Base-by-base conservation (phyloP, 139 green algal genomes). In the Chlamydomonas eustigma region DNA sequence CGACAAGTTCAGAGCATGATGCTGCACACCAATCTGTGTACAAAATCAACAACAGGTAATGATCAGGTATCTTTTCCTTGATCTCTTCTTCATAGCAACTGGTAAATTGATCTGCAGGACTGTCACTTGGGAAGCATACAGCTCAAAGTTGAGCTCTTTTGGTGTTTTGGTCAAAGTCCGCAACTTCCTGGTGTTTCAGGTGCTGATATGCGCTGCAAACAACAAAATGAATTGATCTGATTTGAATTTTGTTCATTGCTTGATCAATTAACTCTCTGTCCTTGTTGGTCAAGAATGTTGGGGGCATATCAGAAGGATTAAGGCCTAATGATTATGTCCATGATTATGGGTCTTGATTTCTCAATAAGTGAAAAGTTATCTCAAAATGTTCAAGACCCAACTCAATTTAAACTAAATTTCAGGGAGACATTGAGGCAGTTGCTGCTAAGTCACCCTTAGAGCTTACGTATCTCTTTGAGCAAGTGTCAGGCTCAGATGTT, bases 101-200 rank as follows among this genome's bases (percentile, higher is more conserved):
- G 12, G 18, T 28, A 58, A 12, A 58, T 58, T 58, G 44, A 18
- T 12, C 44, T 58, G 44, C 25, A 32, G 68, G 39, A 51, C 63
- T 4, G 92, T 97, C 3, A 88, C 77, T 0, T 92, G 77, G 84
- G 95, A 97, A n/a, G 89, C 87, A 0, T 99, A 99, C 90, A 89
- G 87, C 71, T 68, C 80, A 24, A 74, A 82, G 64, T 86, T 99
- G 44, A 84, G 91, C 63, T 22, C 22, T 25, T 92, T 92, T 71
- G 93, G 94, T 51, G 94, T 99, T 67, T 86, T 98, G 4, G 90
- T 98, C 50, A 96, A 97, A 65, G 94, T 94, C 32, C 87, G 94
- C 32, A 99, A 98, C 84, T 99, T 98, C 83, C 83, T 99, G 24
- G 94, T 99, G 0, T 99, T 99, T 80, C 96, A 99, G 90, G 89